These are phyloP conservation scores for Podaxis carcinomalis DNA, from an alignment of 768 basidiomycete species.

Conservation along the genomic window DNA sequence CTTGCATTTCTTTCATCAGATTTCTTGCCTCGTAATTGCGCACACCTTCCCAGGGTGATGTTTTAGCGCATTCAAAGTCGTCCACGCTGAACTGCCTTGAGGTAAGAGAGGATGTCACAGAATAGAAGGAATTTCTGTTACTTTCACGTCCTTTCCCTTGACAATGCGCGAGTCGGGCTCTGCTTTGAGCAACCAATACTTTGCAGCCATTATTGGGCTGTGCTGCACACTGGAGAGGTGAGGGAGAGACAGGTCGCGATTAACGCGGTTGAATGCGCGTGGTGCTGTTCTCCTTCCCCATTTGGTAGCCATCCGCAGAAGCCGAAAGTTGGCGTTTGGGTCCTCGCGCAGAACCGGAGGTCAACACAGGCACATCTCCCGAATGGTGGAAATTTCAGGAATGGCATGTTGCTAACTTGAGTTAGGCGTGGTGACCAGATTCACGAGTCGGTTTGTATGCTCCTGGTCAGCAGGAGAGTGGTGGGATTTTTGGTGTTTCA, in stretches of 20 bases:
- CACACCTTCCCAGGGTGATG: constrained; percentile 86
- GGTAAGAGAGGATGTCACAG: not conserved
- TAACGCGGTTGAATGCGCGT: not conserved
- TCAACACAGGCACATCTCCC: no score
- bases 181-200: constrained; percentile 78
- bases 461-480: no score
- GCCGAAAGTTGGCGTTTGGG: not conserved
- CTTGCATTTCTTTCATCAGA: constrained; percentile 76
- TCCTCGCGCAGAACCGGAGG: no score
- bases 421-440: no score
- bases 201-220: constrained; percentile 11
- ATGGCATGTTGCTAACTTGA: no score
- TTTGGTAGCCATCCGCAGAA: not conserved
- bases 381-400: no score
- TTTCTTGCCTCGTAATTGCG: constrained; percentile 81
- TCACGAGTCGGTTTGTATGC: no score
- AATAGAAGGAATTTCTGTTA: constrained; percentile 15
- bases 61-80: constrained; percentile 69
- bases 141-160: constrained; percentile 87
- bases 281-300: not conserved
- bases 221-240: not conserved
- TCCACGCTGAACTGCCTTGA: constrained; percentile 72
- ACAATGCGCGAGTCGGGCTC: constrained; percentile 82
- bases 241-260: not conserved
- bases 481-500: no score